Evolutionary conservation across 768 basidiomycete genomes (phyloP), one percentile per base, ranked within the genome.

Genomic region (Rhizopogon sp.): DNA sequence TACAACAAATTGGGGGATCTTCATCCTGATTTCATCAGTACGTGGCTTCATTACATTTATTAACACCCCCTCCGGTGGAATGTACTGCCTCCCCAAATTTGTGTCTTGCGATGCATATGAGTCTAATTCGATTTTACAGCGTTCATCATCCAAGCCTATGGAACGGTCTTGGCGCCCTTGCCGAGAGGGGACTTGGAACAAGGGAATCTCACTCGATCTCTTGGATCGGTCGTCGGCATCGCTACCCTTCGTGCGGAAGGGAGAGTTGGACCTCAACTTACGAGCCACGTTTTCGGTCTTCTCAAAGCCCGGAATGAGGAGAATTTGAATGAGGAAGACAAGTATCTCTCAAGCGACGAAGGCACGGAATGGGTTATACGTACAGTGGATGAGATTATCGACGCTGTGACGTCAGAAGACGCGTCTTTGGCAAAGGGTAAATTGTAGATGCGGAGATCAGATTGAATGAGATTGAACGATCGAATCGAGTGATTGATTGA

Each of bases 21-120:
- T 75, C 93, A 96, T 72, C 93, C 93, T 57, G 93, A 96, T 78
- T 90, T 96, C 76, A 92, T 93, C 70, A 78, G 90, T 93, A 72
- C 76, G 90, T 83, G 64, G 7, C 68, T 57, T 62, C 60, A 60
- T 62, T 65, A 57, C 54, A 56, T 44, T 55, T 63, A 63, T 70
- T 70, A 70, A 72, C 67, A 66, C 42, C 44, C 45, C 55, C 55
- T 56, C 51, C 61, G 64, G 58, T 70, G 64, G 60, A 60, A 61
- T 55, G 57, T 58, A 66, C 53, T 57, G 65, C 69, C 69, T 62
- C 67, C 62, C 67, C 61, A 64, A 59, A 62, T 71, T 60, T 64
- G 64, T 72, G 57, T 56, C 25, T 62, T 63, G 52, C 62, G 64
- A 50, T 64, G 59, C 62, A 58, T 56, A 44, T 56, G 29, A 58